These are phyloP conservation scores for Tilletia horrida DNA, from an alignment of 1,284 basidiomycete genomes.

Conservation along the genomic window DNA sequence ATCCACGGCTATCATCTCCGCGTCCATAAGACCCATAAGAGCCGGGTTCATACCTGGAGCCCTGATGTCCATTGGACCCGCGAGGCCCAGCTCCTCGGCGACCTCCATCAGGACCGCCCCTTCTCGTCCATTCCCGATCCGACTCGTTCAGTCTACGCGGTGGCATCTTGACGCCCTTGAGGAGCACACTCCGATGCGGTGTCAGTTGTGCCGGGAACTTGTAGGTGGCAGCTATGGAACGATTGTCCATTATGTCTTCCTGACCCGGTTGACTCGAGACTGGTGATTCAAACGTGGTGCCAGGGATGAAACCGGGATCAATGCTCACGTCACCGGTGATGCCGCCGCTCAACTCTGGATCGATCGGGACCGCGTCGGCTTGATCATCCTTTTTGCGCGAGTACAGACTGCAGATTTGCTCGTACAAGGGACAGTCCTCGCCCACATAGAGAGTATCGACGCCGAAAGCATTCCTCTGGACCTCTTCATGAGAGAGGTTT, in stretches of 20 bases:
- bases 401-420: slow-evolving; percentile 78
- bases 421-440: slow-evolving; percentile 78
- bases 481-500: slow-evolving; percentile 75
- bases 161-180: slow-evolving; percentile 70
- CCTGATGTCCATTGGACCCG: slow-evolving; percentile 27
- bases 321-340: slow-evolving; percentile 75
- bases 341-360: slow-evolving; percentile 70
- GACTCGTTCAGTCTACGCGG: slow-evolving; percentile 66
- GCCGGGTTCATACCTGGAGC: slow-evolving; percentile 18
- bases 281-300: slow-evolving; percentile 81
- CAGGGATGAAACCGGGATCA: slow-evolving; percentile 85
- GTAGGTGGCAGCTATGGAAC: slow-evolving; percentile 80
- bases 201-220: slow-evolving; percentile 81
- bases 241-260: slow-evolving; percentile 79
- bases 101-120: slow-evolving; percentile 56
- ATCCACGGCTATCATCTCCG: slow-evolving; percentile 18
- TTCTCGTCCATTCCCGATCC: slow-evolving; percentile 69
- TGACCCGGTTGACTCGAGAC: slow-evolving; percentile 55
- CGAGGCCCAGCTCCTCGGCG: slow-evolving; percentile 55
- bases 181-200: slow-evolving; percentile 78
- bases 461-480: slow-evolving; percentile 78
- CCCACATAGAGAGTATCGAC: slow-evolving; percentile 80
- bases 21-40: slow-evolving; percentile 22
- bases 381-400: slow-evolving; percentile 59
- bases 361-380: slow-evolving; percentile 60